Base-by-base conservation (phyloP, 768 basidiomycete genomes). In the Sporobolomyces pararoseus region DNA sequence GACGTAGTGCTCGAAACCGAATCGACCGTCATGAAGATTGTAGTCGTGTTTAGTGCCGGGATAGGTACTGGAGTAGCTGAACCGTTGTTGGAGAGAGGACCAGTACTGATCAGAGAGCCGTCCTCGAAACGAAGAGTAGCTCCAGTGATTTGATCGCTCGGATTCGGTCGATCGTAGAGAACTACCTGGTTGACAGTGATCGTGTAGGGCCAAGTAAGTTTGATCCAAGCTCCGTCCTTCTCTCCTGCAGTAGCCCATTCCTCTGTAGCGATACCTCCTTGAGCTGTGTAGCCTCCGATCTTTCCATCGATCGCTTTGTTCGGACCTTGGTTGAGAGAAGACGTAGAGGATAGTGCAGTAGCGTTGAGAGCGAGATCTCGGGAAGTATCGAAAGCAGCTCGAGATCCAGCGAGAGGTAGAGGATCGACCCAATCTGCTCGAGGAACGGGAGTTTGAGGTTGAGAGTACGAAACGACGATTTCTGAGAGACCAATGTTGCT, bases 101-200 rank as follows among this genome's bases (percentile, higher is more conserved):
- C 68, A 4, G 51, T 39, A 4, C 17, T 12, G 31, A 74, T 27
- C 32, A 37, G 27, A 3, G 61, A 46, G 4, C 69, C 73, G 34
- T 70, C 57, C 27, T 55, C 54, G 63, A 74, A 74, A 1, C 44
- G n/a, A 4, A 74, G 47, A 9, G 42, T 27, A 1, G 46, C 65
- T 44, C 50, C 53, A 2, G 63, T 66, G 51, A 74, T 47, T n/a
- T 74, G 68, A 53, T 74, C 73, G 47, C 3, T 13, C 14, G 59
- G 32, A 52, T 74, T 74, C 19, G 73, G 73, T 7, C 72, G 71
- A 49, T 72, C 71, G 52, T 63, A 68, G 34, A 73, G 59, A 31
- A 52, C 52, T 32, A 73, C 51, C 42, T 63, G 46, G 19, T 51
- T 47, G 71, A 73, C 59, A 39, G 27, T 44, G 25, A 65, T 46